Evolutionary conservation across 768 basidiomycete genomes (phyloP), one percentile per base, ranked within the genome.

Genomic region (Podaxis sp.): DNA sequence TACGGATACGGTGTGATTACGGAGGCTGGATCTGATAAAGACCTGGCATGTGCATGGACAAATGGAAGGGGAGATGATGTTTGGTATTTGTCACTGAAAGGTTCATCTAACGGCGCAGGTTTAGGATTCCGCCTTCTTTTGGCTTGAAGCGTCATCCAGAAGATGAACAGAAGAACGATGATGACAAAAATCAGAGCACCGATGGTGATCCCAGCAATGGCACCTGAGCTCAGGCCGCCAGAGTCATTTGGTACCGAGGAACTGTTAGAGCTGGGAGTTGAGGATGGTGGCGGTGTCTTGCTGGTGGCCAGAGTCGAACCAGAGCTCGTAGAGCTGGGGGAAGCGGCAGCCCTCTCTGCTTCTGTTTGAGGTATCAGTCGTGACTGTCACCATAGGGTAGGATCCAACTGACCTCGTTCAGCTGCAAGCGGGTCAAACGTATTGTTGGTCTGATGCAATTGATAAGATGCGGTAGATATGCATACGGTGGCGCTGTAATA

Each of bases 191-290:
- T 77, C 3, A 88, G 58, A 22, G 80, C 85, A 4, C 83, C 86
- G 1, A 87, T 76, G 7, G 82, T 81, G 19, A 87, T 87, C 22
- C 87, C 88, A 5, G 84, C 83, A 39, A 89, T 87, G 19, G 84
- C 84, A 2, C 86, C 87, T 2, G 83, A 79, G 66, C 84, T 74
- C 17, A 67, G 59, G 55, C 40, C 57, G 40, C 61, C 52, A 30
- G 62, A 59, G 17, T 22, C 51, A 28, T 42, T 40, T 39, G 46
- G 15, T 65, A 53, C 49, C 30, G 51, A 40, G 13, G 40, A 53
- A 19, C 69, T 38, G 7, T 67, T 59, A 52, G 65, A 52, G 4
- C 67, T 68, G 24, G 68, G 52, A 28, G 69, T 55, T 52, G 59
- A 56, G 8, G 68, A 56, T 46, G 67, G 28, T 39, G 64, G 42